Base-by-base conservation (phyloP, 1,284 basidiomycete species). In the Phlebopus sp. region DNA sequence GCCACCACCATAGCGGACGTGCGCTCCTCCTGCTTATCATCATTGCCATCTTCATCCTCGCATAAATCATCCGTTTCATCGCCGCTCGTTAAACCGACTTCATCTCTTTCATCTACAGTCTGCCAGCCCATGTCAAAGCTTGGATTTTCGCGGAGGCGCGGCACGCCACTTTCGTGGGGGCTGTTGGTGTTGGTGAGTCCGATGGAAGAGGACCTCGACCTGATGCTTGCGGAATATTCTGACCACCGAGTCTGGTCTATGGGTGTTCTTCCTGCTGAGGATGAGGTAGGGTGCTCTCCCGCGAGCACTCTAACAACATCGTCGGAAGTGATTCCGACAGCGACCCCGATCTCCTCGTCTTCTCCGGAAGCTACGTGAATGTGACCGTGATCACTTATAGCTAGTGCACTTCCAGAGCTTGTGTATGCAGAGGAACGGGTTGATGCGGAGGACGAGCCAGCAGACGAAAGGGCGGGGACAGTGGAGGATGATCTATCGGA, bases 121-220 rank as follows among this genome's bases (percentile, higher is more conserved):
- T 83, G 81, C 86, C 87, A 90, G 43, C 74, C 78, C 65, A 82
- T 74, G 58, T 89, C 87, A 59, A 83, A 86, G 59, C 84, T 86
- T 19, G 79, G 77, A 57, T 84, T 83, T 55, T 79, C 76, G 21
- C 76, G 76, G 37, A 86, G 69, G 18, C 66, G 70, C 10, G 75
- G 72, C 21, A 68, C 52, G 32, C 66, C 59, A 49, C 59, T 69
- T 36, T 82, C 79, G 46, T 75, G 72, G 2, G 69, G 62, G 41
- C 63, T 68, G 53, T 69, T 69, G 43, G 69, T 63, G 53, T 71
- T 74, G 57, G 63, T 71, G 56, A 80, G 74, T 21, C 74, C 76
- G 49, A 82, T 65, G 17, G 84, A 86, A 17, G 86, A 85, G 10
- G 83, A 84, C 48, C 82, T 78, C 3, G 86, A 86, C 50, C 83